These are phyloP conservation scores for Hymenoscyphus linearis DNA, from an alignment of 2,329 filamentous ascomycete species.

Conservation along the genomic window DNA sequence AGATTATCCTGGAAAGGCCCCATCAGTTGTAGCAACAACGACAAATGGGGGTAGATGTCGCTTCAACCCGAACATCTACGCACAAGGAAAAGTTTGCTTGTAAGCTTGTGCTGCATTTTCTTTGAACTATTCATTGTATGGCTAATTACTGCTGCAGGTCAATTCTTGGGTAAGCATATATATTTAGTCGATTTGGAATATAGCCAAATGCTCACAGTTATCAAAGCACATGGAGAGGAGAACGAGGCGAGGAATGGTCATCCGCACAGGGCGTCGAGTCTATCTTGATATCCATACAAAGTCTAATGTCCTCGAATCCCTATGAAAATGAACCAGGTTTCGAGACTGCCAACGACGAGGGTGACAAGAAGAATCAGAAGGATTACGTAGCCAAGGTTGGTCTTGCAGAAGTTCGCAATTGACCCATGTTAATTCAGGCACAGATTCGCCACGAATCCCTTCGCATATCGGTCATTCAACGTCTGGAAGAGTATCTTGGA, in stretches of 20 bases:
- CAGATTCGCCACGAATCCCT: conserved; percentile 89
- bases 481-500: conserved; percentile 72
- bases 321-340: conserved; percentile 97
- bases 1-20: conserved; percentile 77
- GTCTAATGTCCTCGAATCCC: conserved; percentile 86
- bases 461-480: conserved; percentile 78
- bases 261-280: conserved; percentile 93
- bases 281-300: conserved; percentile 91
- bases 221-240: conserved; percentile 84
- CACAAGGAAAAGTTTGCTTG: conserved; percentile 86
- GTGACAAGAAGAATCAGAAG: conserved; percentile 68
- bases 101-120: conserved; percentile 42
- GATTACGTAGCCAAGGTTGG: conserved; percentile 73
- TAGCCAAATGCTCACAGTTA: conserved; percentile 10
- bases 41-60: conserved; percentile 85
- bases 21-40: conserved; percentile 62
- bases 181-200: background rate
- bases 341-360: conserved; percentile 63
- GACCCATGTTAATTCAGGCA: conserved; percentile 9
- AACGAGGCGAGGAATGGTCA: conserved; percentile 91
- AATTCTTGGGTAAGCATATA: conserved; percentile 65
- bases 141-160: conserved; percentile 51
- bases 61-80: conserved; percentile 97
- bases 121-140: background rate
- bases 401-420: background rate